Evolutionary conservation across 139 green algal genomes (phyloP).

Genomic region (Gonium pectorale): DNA sequence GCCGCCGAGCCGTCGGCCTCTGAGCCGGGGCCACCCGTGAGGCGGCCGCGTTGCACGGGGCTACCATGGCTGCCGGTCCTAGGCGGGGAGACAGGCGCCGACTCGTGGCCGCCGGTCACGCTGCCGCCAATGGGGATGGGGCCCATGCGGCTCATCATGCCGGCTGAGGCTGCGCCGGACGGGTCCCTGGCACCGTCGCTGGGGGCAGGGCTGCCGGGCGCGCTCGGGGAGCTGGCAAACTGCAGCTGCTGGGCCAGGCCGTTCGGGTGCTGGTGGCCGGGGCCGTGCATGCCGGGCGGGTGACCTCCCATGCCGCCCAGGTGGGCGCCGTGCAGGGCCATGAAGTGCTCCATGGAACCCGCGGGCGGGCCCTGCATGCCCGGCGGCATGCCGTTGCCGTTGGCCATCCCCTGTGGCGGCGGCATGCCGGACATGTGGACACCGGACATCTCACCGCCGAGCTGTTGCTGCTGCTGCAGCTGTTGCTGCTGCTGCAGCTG

Average conservation of each 20-base stretch:
- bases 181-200: background rate
- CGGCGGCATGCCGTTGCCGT: background rate
- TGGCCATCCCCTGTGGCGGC: background rate
- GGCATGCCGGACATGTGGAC: background rate
- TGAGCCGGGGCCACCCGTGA: constrained; percentile 5
- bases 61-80: constrained; percentile 12
- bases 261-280: background rate
- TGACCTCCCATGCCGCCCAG: no score
- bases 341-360: no score
- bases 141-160: background rate
- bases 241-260: constrained; percentile 9
- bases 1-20: background rate
- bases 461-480: no score
- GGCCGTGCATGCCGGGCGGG: background rate
- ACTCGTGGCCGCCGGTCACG: constrained; percentile 4
- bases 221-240: constrained; percentile 1
- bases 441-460: no score
- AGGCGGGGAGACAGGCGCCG: constrained; percentile 26
- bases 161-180: background rate
- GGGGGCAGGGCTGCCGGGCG: constrained; percentile 19
- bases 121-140: background rate
- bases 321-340: background rate
- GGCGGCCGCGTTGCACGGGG: background rate
- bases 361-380: background rate
- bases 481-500: no score